phyloP scores from a whole-genome alignment of 805 yeast genomes.

The Kuraishia cidri region DNA sequence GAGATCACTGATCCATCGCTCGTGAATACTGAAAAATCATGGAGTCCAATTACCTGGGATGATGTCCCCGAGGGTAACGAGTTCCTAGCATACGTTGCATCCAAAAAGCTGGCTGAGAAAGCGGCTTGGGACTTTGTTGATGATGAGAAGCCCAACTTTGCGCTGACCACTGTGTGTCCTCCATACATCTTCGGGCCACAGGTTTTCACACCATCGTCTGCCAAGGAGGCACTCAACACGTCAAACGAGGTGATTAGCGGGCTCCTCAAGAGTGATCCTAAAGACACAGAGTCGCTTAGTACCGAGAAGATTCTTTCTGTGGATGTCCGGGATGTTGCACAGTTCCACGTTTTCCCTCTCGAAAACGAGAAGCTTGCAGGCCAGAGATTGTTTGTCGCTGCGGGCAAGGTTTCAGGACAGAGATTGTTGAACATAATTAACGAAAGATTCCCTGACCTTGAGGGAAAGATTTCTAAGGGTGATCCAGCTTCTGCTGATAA shows the following conservation, averaged over 20 bases:
- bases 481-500: constrained; percentile 17
- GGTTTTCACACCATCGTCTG: constrained; percentile 13
- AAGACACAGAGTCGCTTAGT: constrained; percentile 13
- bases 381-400: constrained; percentile 20
- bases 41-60: too few relatives aligned
- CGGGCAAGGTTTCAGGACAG: constrained; percentile 15
- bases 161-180: constrained; percentile 23
- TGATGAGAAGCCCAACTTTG: constrained; percentile 21
- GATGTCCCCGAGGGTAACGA: too few relatives aligned
- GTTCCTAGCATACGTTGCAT: constrained; percentile 25
- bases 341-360: constrained; percentile 45
- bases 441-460: constrained; percentile 24
- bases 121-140: constrained; percentile 29
- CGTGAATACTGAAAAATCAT: too few relatives aligned
- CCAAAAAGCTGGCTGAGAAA: constrained; percentile 35
- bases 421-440: constrained; percentile 18
- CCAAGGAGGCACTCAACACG: constrained; percentile 17
- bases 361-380: constrained; percentile 22
- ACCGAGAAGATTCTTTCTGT: constrained; percentile 13
- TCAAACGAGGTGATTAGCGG: constrained; percentile 19
- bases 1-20: too few relatives aligned
- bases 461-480: constrained; percentile 36
- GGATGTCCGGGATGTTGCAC: constrained; percentile 51
- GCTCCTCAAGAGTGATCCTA: constrained; percentile 9
- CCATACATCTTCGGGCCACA: constrained; percentile 30